These are phyloP conservation scores for Trichoderma asperellum DNA, from an alignment of 2,329 filamentous ascomycete genomes.

Conservation along the genomic window DNA sequence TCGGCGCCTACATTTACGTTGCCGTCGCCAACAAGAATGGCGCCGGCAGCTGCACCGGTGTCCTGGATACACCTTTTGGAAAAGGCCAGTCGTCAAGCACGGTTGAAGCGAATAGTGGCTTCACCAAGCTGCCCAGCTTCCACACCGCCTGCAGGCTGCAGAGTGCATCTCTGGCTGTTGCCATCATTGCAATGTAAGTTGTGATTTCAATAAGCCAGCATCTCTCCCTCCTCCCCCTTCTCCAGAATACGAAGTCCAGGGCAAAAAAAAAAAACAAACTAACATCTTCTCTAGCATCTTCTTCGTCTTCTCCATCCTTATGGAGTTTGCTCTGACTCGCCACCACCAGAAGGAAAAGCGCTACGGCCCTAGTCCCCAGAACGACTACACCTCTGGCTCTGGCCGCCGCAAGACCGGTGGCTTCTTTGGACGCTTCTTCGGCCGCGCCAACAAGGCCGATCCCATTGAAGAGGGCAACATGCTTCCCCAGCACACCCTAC, in stretches of 20 bases:
- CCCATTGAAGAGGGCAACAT: constrained; percentile 37
- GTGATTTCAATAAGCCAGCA: too few relatives aligned
- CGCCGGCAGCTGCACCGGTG: constrained; percentile 62
- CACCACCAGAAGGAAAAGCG: constrained; percentile 76
- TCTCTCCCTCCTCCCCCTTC: too few relatives aligned
- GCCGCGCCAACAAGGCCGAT: constrained; percentile 38
- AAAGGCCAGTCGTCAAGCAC: constrained; percentile 59
- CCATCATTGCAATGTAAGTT: constrained; percentile 74
- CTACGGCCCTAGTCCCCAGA: constrained; percentile 57
- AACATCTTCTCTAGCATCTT: constrained; percentile 57
- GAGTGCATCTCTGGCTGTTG: constrained; percentile 74
- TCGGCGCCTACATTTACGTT: constrained; percentile 79
- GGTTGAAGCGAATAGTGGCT: constrained; percentile 52
- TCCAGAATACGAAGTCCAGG: not conserved
- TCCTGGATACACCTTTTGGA: constrained; percentile 71
- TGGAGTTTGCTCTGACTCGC: constrained; percentile 69
- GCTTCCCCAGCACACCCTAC: constrained; percentile 48
- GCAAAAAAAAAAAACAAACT: not conserved
- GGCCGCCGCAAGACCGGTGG: constrained; percentile 37
- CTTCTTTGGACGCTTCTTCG: constrained; percentile 44
- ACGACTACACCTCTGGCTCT: constrained; percentile 64
- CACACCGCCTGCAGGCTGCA: constrained; percentile 71
- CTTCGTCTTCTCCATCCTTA: constrained; percentile 72
- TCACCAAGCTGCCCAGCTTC: constrained; percentile 53
- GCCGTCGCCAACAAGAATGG: constrained; percentile 75